Evolutionary conservation across 2,329 filamentous ascomycete species (phyloP).

Genomic region (Tympanopsis confertula): DNA sequence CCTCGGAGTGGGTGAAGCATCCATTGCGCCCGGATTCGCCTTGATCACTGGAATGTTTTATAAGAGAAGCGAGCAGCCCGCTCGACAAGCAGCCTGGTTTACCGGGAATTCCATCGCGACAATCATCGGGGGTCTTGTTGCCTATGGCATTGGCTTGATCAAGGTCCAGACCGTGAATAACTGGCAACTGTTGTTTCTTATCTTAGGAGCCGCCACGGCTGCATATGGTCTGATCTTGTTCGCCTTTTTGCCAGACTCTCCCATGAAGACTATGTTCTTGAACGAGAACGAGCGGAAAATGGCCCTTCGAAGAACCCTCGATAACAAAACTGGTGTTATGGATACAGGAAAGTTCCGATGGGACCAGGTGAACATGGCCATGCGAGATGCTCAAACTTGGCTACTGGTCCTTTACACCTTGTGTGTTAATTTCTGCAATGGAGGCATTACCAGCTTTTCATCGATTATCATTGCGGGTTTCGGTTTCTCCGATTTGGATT

Average conservation of each 20-base stretch:
- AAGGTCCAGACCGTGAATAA: constrained; percentile 7
- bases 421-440: constrained; percentile 18
- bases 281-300: constrained; percentile 1
- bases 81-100: constrained; percentile 2
- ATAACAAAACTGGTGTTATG: constrained; percentile 1
- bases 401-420: constrained; percentile 17
- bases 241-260: constrained; percentile 10
- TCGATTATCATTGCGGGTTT: constrained; percentile 12
- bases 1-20: constrained; percentile 14
- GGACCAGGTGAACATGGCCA: constrained; percentile 4
- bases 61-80: constrained; percentile 1
- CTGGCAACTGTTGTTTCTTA: constrained; percentile 18
- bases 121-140: constrained; percentile 2
- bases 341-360: constrained; percentile 2
- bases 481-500: constrained; percentile 3
- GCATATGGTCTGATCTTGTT: constrained; percentile 10
- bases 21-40: constrained; percentile 12
- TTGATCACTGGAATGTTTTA: constrained; percentile 9
- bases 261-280: constrained; percentile 1
- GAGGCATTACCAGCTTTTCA: constrained; percentile 19
- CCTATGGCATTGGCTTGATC: constrained; percentile 10
- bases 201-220: constrained; percentile 15
- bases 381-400: constrained; percentile 11
- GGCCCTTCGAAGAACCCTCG: neutral
- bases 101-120: neutral